These are phyloP conservation scores for Pholiota adiposa DNA, from an alignment of 1,284 basidiomycete genomes.

Conservation along the genomic window DNA sequence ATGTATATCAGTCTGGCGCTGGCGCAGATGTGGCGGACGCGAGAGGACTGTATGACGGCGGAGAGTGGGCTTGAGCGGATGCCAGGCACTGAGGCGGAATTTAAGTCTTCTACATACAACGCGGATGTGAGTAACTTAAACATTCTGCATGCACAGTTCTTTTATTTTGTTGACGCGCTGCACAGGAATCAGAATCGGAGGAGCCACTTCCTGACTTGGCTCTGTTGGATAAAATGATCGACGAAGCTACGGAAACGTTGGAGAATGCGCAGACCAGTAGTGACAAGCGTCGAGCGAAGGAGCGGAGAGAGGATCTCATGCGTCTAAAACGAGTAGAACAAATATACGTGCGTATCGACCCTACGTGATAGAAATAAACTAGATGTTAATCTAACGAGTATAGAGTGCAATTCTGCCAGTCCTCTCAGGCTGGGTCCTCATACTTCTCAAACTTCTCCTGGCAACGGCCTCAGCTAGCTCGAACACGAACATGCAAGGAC, in stretches of 20 bases:
- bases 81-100: conserved; percentile 64
- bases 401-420: conserved; percentile 82
- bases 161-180: conserved; percentile 5
- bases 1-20: conserved; percentile 90
- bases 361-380: neutral
- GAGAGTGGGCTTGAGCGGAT: conserved; percentile 90
- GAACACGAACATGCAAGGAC: conserved; percentile 56
- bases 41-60: conserved; percentile 93
- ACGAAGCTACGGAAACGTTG: conserved; percentile 66
- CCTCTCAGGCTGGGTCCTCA: conserved; percentile 86
- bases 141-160: conserved; percentile 10
- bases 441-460: conserved; percentile 85
- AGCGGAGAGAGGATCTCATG: conserved; percentile 79
- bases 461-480: conserved; percentile 87
- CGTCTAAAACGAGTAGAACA: conserved; percentile 87
- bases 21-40: conserved; percentile 93
- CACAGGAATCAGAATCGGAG: conserved; percentile 59
- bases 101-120: conserved; percentile 51
- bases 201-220: conserved; percentile 73
- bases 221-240: conserved; percentile 71
- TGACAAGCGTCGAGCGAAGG: conserved; percentile 68
- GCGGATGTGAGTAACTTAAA: conserved; percentile 37
- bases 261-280: conserved; percentile 52
- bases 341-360: conserved; percentile 75
- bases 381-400: too few relatives aligned